Base-by-base conservation (phyloP, 2,329 filamentous ascomycete genomes). In the Fusarium sterilihyphosum region DNA sequence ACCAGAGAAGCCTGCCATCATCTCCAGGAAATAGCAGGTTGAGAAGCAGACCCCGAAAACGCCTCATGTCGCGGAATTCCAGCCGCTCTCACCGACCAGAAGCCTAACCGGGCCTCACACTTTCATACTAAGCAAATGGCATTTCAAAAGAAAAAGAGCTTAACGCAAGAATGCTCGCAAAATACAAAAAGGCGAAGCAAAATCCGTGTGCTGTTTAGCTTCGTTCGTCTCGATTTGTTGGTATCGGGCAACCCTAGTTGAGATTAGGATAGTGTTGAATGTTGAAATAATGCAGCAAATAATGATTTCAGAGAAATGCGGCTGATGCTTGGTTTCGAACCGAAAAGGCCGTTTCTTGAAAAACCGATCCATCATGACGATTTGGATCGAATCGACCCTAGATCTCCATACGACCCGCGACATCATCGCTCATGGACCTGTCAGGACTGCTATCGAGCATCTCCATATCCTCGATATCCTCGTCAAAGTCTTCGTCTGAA, bases 391-490 rank as follows among this genome's bases (percentile, higher is more conserved):
- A 35, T 29, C 24, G 50, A 63, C 62, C 73, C 81, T 86, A 90
- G 75, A 92, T 88, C 78, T 92, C 90, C 89, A 92, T 92, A 26
- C 86, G 84, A 8, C 86, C 86, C 37, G 89, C 89, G 53, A 92
- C 86, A 70, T 92, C 90, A 80, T 92, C 90, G 74, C 89, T 92
- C 80, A 91, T 86, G 37, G 87, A 86, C 46, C 90, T 85, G 50
- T 89, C 84, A 13, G 84, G 83, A 49, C 83, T 83, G 65, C 82
- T 83, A n/a, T 81, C 80, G n/a, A 81, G 74, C 61, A 81, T 81
- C 16, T 82, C 83, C 50, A 84, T 83, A 26, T 84, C 84, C 22
- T 82, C 82, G n/a, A 86, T 82, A 49, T 86, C 84, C 35, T 86
- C 84, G 29, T 87, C 87, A 37, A 86, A 86, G 24, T 89, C 86